These are phyloP conservation scores for Pneumocystis sp. DNA, from an alignment of 1,139 yeast genomes.

Conservation along the genomic window DNA sequence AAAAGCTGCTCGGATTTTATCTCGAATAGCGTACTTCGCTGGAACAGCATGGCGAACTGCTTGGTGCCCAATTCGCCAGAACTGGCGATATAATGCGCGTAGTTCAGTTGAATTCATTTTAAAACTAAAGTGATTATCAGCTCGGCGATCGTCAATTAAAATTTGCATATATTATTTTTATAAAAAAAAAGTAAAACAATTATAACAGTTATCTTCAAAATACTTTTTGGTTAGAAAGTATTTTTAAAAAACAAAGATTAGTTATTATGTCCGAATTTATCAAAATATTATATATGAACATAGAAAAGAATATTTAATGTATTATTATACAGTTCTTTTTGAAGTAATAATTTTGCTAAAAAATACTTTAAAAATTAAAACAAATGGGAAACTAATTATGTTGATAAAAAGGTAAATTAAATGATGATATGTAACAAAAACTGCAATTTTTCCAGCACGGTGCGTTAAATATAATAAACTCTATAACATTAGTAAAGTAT, in stretches of 20 bases:
- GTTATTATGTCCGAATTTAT: too few species aligned
- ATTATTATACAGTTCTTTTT: too few species aligned
- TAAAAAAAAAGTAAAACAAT: background rate
- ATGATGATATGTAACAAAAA: background rate
- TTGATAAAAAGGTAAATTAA: background rate
- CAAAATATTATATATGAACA: too few species aligned
- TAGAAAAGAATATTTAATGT: too few species aligned
- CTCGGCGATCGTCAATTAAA: background rate
- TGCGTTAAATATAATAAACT: too few species aligned
- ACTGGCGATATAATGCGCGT: constrained; percentile 2
- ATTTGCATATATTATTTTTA: background rate
- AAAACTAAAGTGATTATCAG: background rate
- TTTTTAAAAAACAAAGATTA: too few species aligned
- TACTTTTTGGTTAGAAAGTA: too few species aligned
- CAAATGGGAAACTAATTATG: too few species aligned
- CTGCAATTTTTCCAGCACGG: background rate
- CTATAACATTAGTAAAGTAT: background rate
- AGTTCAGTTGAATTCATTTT: background rate
- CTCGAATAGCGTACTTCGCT: background rate
- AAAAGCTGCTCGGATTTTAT: background rate
- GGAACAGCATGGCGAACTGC: constrained; percentile 1
- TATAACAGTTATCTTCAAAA: too few species aligned
- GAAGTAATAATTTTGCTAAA: too few species aligned
- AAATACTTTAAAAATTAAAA: too few species aligned
- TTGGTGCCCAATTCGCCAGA: background rate